Evolutionary conservation across 345 rosid species (phyloP), one percentile per base, ranked within the genome.

Genomic region (Diplotaxis tenuifolia): DNA sequence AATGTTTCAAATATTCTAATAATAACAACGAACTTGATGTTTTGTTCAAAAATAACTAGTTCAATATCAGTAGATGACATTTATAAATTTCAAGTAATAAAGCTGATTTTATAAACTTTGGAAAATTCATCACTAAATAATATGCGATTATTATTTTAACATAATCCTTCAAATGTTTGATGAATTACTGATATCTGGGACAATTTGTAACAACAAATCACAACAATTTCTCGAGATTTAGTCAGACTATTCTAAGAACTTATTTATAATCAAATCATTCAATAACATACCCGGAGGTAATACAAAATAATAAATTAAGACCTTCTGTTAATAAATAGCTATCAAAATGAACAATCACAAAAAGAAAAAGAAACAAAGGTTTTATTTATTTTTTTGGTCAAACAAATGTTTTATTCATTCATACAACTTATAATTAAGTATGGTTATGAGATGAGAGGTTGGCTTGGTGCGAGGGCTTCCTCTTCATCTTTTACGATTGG

Each of bases 391-490:
- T n/a, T n/a, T n/a, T n/a, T n/a, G n/a, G n/a, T n/a, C n/a, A n/a
- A n/a, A n/a, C n/a, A n/a, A n/a, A n/a, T n/a, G n/a, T n/a, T 47
- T 47, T 16, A 16, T 47, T 6, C 53, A 15, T 47, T 16, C 53
- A 16, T 47, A 47, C 53, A 16, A 47, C 2, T 47, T 18, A 0
- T 8, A 42, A 7, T 38, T 9, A 60, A 23, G 21, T n/a, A 53
- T 14, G 23, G 29, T 64, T 63, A 76, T 27, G 59, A 14, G 29
- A 77, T 68, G 18, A 77, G 76, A 71, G 68, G 80, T 19, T 66
- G 72, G 38, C 4, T 71, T 77, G 72, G 80, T 54, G 29, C 42
- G 34, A 50, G 72, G 21, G 21, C 10, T 57, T 65, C 80, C 42
- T 71, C 80, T 34, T 64, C 62, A 57, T 71, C 72, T 32, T 27